Base-by-base conservation (phyloP, 2,329 filamentous ascomycete species). In the Rhytidhysteron rufulum region DNA sequence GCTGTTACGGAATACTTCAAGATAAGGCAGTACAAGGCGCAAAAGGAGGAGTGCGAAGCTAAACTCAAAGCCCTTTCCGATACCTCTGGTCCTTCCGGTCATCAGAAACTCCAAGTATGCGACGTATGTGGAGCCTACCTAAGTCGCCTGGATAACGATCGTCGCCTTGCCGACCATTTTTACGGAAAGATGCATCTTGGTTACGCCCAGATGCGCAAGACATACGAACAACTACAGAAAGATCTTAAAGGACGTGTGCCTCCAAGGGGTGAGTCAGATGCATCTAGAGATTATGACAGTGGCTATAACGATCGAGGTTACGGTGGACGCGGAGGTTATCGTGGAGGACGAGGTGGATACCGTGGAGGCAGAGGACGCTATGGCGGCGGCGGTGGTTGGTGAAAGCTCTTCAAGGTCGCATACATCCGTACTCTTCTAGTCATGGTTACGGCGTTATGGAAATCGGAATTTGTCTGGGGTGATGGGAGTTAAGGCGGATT, bases 111-210 rank as follows among this genome's bases (percentile, higher is more conserved):
- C 30, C 93, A 98, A 65, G 93, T 98, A 34, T 98, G 93, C 75
- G 93, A 98, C 67, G 93, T 97, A 1, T 98, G 93, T 66, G 93
- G 93, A 47, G 93, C 93, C 5, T 98, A 97, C 64, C 77, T 98
- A 27, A 89, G 83, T 47, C 74, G 93, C 17, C 77, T 98, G 22
- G 93, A 98, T 63, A 98, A 98, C 61, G 93, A 98, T 65, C 80
- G 93, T 25, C 79, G 93, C 21, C 67, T 98, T 60, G 93, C 93
- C 16, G 93, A 98, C 63, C 93, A 98, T 66, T 98, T 98, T 63
- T 97, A 96, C 67, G 93, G 93, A 17, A 98, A 98, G 75, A 98
- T 98, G 93, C 93, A 98, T 62, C 71, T 98, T 42, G 93, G 93
- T 0, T 98, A 97, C 63, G 93, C 93, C 13, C 88, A 95, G 69